Base-by-base conservation (phyloP, 2,329 filamentous ascomycete genomes). In the Thermothelomyces thermophilus region DNA sequence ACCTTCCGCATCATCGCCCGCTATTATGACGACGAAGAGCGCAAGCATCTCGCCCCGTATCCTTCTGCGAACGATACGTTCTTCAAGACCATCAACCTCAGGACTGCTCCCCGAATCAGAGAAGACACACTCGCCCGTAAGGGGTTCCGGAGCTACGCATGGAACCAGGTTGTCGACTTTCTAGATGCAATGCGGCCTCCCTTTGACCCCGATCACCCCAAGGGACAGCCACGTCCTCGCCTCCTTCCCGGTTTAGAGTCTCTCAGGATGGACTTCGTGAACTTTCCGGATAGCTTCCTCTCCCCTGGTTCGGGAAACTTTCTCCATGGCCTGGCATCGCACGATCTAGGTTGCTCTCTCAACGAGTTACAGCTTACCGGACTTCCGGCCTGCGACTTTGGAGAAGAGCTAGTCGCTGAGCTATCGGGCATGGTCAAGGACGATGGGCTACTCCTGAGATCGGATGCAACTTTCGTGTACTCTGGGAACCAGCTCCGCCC, bases 341-440 rank as follows among this genome's bases (percentile, higher is more conserved):
- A 79, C 51, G 74, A 78, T 54, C 67, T 79, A 3, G 74, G 73
- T 2, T 76, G 73, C 54, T 75, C 69, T 3, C 59, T 80, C 6
- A 73, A 79, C 50, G 76, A 79, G 58, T 64, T 79, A 35, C 68
- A 74, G 41, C 59, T 79, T 19, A 79, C 76, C 0, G 76, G 76
- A 7, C 65, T 79, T 50, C 75, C 76, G 0, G 67, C 65, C 35
- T 74, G 77, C 48, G 71, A 75, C 16, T 65, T 68, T 7, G 75
- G 76, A 2, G 63, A 68, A 51, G 74, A 74, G 52, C 70, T 71
- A 11, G 68, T 68, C 7, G 65, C 66, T 3, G 74, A 79, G 56
- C 62, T 79, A 34, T 68, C 68, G n/a, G 73, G 74, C 3, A 70
- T 79, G 61, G 61, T 79, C 48, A 76, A 71, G 53, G 73, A 79